Base-by-base conservation (phyloP, 495 filamentous ascomycete species). In the Penicillium bovifimosum region DNA sequence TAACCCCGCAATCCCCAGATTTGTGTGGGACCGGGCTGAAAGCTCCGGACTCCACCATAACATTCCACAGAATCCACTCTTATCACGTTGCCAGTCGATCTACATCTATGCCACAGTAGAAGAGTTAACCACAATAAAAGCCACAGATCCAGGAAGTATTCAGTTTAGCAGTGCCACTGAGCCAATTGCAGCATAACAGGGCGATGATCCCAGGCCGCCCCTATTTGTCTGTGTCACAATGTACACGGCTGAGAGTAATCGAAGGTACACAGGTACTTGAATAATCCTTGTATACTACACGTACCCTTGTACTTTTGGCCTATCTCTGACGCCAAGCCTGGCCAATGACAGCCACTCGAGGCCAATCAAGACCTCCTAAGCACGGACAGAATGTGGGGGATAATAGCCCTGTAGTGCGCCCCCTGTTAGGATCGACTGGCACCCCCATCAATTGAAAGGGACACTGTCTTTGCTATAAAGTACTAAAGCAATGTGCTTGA, bases 1-100 rank as follows among this genome's bases (percentile, higher is more conserved):
- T 51, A 20, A 49, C 48, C 48, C 48, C 48, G 29, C 48, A 51
- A 51, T 51, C 48, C 48, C 48, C 45, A 29, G 48, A 51, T 51
- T 51, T 34, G 38, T 11, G 48, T 47, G 45, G 45, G 38, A 43
- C 36, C 48, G 10, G 35, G 18, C 36, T 41, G n/a, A 47, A 35
- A 11, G 17, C 20, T 35, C 33, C 32, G 31, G 20, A 36, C 46
- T 36, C 46, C 33, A 35, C 46, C 9, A 20, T 18, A 13, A 14
- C 29, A 47, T 47, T 47, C 44, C 32, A 26, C 42, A 14, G 17
- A 47, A 36, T 47, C 44, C 32, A 26, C 42, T 43, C 11, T 17
- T 17, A 33, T 45, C 42, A 13, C 9, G 11, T 45, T 18, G 28
- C 5, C 41, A 29, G 33, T 10, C 2, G 17, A 29, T n/a, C 6